Evolutionary conservation across 352 stramenopile genomes (phyloP), one percentile per base, ranked within the genome.

Genomic region (Lagenidium giganteum): DNA sequence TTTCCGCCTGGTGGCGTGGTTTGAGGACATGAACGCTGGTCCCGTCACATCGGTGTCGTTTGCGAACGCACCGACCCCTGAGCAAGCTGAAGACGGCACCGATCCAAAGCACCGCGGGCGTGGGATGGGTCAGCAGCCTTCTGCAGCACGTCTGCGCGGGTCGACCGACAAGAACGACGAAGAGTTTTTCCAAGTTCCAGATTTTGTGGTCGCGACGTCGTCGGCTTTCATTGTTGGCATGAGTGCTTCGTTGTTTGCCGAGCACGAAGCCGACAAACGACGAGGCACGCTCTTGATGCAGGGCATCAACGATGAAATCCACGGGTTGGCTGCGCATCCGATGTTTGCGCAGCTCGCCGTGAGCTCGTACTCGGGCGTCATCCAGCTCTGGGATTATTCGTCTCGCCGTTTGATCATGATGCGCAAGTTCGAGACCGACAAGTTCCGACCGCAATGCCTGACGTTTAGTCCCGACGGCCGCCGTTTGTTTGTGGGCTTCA

Each of bases 1-100:
- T 37, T 95, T 97, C 33, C 81, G 91, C 21, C 71, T 98, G 14
- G 72, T 95, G 20, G 84, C 90, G 12, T 98, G 90, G 88, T 97
- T 94, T 43, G 91, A 98, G 56, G 90, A 98, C 45, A 73, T 98
- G 25, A 89, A 93, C 40, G 88, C 88, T 23, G 91, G 91, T 0
- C 60, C 83, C 0, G 69, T 98, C 35, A 89, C 64, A 5, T 93
- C 80, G 24, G 65, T 98, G 13, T 97, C 87, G 12, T 98, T 98
- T 50, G 63, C 75, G 0, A n/a, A n/a, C n/a, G 43, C 37, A 21
- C 54, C 40, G 24, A 54, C 30, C 46, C 58, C 21, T 2, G 35
- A 50, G 46, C 20, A 42, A 36, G 54, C 53, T 21, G 43, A 59
- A 24, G n/a, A 50, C 12, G 17, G 20, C 39, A 27, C 17, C 21